A percentile compares a stretch with the other conserved stretches of the same genome.
These are phyloP conservation scores for Mrakia frigida DNA, from an alignment of 768 basidiomycete species.

Conservation along the genomic window DNA sequence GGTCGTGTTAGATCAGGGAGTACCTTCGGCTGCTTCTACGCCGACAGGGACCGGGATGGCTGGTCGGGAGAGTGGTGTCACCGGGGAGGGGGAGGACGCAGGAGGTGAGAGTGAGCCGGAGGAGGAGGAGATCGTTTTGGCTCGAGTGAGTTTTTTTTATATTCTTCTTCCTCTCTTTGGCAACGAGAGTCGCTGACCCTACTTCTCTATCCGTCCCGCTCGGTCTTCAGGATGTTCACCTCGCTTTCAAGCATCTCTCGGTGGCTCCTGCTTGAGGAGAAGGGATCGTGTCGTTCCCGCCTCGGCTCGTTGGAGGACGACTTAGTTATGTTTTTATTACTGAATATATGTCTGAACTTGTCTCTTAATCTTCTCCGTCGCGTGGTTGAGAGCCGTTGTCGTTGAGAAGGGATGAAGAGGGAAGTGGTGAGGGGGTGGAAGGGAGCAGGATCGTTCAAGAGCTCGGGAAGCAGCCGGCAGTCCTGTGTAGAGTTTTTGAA, in stretches of 20 bases:
- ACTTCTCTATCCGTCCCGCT: too few relatives aligned
- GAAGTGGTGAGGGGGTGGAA: neutral
- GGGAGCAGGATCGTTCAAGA: too few relatives aligned
- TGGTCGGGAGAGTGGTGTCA: too few relatives aligned
- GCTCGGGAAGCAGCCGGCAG: too few relatives aligned
- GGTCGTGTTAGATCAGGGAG: neutral
- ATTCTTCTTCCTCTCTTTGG: neutral
- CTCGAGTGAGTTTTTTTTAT: neutral
- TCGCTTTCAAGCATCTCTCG: conserved; percentile 1
- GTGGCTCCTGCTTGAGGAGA: too few relatives aligned
- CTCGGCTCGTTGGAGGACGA: neutral
- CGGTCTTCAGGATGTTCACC: neutral
- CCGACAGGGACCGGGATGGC: too few relatives aligned
- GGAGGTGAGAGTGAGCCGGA: neutral
- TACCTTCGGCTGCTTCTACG: neutral
- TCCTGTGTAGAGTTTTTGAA: too few relatives aligned
- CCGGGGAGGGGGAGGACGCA: neutral
- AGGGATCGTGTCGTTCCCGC: neutral
- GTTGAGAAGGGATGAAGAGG: neutral
- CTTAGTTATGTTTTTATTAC: neutral
- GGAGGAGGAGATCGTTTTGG: conserved; percentile 1
- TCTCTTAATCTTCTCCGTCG: too few relatives aligned
- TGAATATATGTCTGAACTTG: neutral
- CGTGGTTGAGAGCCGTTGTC: too few relatives aligned
- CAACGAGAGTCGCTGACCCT: neutral